Evolutionary conservation across 78 protist species (phyloP).

Genomic region (Dictyostelium purpureum): DNA sequence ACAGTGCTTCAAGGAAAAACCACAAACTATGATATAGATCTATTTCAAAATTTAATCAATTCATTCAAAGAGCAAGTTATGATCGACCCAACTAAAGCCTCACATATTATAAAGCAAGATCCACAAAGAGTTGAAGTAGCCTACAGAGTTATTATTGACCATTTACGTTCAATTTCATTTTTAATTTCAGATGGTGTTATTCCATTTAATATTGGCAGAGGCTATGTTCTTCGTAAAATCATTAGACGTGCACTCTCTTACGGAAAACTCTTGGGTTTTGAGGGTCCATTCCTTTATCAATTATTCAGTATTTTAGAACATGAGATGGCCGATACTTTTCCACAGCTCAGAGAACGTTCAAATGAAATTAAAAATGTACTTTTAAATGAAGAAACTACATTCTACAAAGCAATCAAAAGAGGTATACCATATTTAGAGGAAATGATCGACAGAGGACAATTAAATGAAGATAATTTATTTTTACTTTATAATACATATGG

Average conservation of each 20-base stretch:
- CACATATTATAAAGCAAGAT: conserved; percentile 70
- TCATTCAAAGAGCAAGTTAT: conserved; percentile 63
- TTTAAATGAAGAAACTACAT: conserved; percentile 53
- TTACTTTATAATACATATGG: conserved; percentile 58
- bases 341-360: conserved; percentile 25
- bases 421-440: conserved; percentile 56
- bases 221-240: conserved; percentile 83
- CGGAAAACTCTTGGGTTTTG: conserved; percentile 49
- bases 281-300: conserved; percentile 39
- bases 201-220: conserved; percentile 80
- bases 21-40: conserved; percentile 76
- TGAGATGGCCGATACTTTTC: conserved; percentile 61
- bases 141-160: conserved; percentile 82
- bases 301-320: conserved; percentile 4
- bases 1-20: conserved; percentile 72
- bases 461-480: conserved; percentile 18
- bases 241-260: conserved; percentile 72
- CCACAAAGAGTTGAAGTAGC: conserved; percentile 72
- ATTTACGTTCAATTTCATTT: conserved; percentile 57
- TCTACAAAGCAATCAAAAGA: conserved; percentile 31
- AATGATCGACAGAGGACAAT: neutral
- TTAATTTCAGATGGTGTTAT: conserved; percentile 84
- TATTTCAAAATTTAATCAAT: conserved; percentile 73
- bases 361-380: conserved; percentile 52
- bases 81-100: neutral